Evolutionary conservation across 2,329 filamentous ascomycete genomes (phyloP), one percentile per base, ranked within the genome.

Genomic region (Cadophora malorum): DNA sequence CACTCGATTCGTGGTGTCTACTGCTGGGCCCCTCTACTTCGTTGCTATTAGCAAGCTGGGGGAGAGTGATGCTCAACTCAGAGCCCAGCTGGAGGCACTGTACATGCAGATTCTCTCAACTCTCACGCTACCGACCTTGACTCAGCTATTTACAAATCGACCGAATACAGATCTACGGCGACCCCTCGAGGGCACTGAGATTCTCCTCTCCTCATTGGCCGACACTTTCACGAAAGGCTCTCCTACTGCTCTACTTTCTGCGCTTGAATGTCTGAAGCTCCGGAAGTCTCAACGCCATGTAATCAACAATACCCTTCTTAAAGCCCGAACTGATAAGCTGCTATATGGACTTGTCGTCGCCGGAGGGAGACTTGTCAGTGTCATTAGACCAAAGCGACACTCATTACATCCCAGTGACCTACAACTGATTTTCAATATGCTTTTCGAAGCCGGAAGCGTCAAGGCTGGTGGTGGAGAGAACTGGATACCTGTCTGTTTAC

Each of bases 21-120:
- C 91, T 3, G 90, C 94, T 77, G 95, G 94, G 0, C 93, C 94
- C 12, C 84, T 99, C 50, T 96, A 98, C 77, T 90, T 99, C 55
- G 92, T 98, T 60, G 95, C 94, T 55, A 96, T 98, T 76, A 97
- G 94, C 77, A 91, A 90, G 70, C 86, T 99, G 12, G 89, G 91
- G n/a, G 96, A 99, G 79, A 97, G 93, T 78, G 95, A 98, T 77
- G 83, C 88, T 4, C 95, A 99, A 79, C 85, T 99, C 23, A 88
- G 92, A 64, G 87, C 89, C 23, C 96, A 99, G 78, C 87, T 99
- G 2, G 94, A 97, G 72, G 94, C 95, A 14, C 82, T 99, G 47
- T 99, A 99, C 79, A 98, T 97, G 92, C 96, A 99, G 79, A 97
- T 99, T 63, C 81, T 99, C 31, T 98, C 96, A 1, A 99, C 96